phyloP scores from a whole-genome alignment of 306 rosid genomes.

The Gastrolobium bilobum region DNA sequence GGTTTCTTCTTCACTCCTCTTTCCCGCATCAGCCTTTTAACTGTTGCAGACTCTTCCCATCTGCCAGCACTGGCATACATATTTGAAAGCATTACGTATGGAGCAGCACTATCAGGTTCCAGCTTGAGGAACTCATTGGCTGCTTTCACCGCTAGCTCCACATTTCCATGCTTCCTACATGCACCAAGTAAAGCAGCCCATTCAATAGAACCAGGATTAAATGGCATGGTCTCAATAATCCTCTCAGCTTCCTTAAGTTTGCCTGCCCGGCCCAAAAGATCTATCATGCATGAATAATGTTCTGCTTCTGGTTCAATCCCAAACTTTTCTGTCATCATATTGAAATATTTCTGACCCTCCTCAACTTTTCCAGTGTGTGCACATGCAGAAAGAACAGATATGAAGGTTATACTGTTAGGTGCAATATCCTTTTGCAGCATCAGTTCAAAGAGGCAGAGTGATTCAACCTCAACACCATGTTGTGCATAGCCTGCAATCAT shows the following conservation, averaged over 20 bases:
- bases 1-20: constrained; percentile 87
- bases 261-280: constrained; percentile 86
- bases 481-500: constrained; percentile 88
- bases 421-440: constrained; percentile 67
- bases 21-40: constrained; percentile 73
- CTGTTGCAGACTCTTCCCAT: constrained; percentile 74
- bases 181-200: constrained; percentile 94
- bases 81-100: constrained; percentile 75
- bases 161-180: constrained; percentile 80
- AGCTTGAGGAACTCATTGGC: constrained; percentile 68
- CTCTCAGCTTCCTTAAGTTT: constrained; percentile 73
- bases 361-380: constrained; percentile 84
- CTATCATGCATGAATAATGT: constrained; percentile 88
- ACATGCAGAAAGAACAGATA: constrained; percentile 80
- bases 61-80: constrained; percentile 72
- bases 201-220: constrained; percentile 67
- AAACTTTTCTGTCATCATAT: constrained; percentile 79
- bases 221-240: constrained; percentile 81
- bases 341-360: constrained; percentile 75
- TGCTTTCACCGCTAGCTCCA: constrained; percentile 80
- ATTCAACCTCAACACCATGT: constrained; percentile 73
- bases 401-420: constrained; percentile 76
- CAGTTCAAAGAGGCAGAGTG: constrained; percentile 67
- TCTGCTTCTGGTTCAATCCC: constrained; percentile 76
- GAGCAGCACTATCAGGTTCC: constrained; percentile 74